Evolutionary conservation across 2,329 filamentous ascomycete species (phyloP).

Genomic region (Colletotrichum destructivum): DNA sequence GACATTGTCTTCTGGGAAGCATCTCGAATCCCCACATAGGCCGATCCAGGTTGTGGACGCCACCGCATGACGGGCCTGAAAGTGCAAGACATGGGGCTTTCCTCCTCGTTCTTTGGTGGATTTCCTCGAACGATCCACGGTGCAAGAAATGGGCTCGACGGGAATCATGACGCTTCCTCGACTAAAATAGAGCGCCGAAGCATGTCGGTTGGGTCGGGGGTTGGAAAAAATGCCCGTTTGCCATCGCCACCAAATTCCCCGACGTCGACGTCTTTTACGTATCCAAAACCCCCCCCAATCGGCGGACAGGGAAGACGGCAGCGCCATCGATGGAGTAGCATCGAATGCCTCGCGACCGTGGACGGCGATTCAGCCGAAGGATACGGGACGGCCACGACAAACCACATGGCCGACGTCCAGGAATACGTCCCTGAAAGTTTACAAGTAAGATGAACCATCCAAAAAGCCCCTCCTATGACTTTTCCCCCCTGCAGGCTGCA

Average conservation of each 20-base stretch:
- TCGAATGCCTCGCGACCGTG: constrained; percentile 9
- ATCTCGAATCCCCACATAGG: constrained; percentile 8
- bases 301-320: neutral
- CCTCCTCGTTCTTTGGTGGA: neutral
- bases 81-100: neutral
- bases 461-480: neutral
- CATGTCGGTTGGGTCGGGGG: constrained; percentile 1
- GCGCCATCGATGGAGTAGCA: neutral
- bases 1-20: neutral
- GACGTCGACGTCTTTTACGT: neutral
- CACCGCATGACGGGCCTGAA: neutral
- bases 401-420: constrained; percentile 1
- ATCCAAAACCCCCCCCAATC: neutral
- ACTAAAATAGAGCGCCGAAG: constrained; percentile 34
- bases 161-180: neutral
- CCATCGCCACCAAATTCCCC: neutral
- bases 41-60: constrained; percentile 24
- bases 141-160: neutral
- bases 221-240: neutral
- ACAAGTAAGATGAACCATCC: constrained; percentile 8
- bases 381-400: neutral
- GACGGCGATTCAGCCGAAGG: constrained; percentile 1
- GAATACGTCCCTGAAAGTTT: neutral
- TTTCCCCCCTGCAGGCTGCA: constrained; percentile 33
- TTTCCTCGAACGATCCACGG: constrained; percentile 8